Conservation (phyloP, 2,329 filamentous ascomycete genomes). For the Plectosphaerella cucumerina region DNA sequence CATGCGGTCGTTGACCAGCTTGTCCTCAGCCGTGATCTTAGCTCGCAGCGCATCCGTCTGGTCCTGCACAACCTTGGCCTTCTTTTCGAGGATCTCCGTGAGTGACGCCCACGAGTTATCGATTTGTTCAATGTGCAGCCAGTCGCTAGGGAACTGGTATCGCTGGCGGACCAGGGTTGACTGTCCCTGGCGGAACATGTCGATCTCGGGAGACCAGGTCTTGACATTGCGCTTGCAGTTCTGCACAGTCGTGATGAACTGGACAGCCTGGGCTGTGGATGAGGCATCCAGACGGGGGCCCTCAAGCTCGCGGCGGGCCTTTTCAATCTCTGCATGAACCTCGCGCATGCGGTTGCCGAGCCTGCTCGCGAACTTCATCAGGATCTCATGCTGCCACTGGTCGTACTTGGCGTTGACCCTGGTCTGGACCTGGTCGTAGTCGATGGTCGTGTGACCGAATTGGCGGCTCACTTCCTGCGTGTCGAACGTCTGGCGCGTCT, state of each 20-base stretch:
- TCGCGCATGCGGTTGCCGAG: constrained; percentile 89
- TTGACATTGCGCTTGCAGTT: constrained; percentile 92
- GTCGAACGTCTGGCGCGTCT: constrained; percentile 93
- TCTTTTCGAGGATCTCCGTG: constrained; percentile 86
- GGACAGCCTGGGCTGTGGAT: constrained; percentile 93
- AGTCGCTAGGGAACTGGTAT: constrained; percentile 90
- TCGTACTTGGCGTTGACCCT: constrained; percentile 99
- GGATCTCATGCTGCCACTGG: constrained; percentile 97
- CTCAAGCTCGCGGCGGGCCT: constrained; percentile 85
- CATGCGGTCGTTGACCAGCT: constrained; percentile 85
- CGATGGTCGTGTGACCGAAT: constrained; percentile 91
- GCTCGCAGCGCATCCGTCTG: constrained; percentile 92
- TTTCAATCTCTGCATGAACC: constrained; percentile 86
- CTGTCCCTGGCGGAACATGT: constrained; percentile 92
- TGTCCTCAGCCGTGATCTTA: constrained; percentile 93
- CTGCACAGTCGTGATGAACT: constrained; percentile 97
- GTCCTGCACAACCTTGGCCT: constrained; percentile 92
- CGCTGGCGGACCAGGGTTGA: constrained; percentile 86
- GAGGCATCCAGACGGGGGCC: constrained; percentile 87
- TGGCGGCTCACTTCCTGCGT: constrained; percentile 89
- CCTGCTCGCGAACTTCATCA: constrained; percentile 86
- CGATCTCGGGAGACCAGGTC: constrained; percentile 91
- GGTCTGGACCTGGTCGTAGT: constrained; percentile 97
- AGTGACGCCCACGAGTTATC: constrained; percentile 94
- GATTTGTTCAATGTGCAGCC: constrained; percentile 94